A percentile compares a stretch with the other conserved stretches of the same genome.
Evolutionary conservation across 768 basidiomycete species (phyloP).

Genomic region (Roridomyces roridus): DNA sequence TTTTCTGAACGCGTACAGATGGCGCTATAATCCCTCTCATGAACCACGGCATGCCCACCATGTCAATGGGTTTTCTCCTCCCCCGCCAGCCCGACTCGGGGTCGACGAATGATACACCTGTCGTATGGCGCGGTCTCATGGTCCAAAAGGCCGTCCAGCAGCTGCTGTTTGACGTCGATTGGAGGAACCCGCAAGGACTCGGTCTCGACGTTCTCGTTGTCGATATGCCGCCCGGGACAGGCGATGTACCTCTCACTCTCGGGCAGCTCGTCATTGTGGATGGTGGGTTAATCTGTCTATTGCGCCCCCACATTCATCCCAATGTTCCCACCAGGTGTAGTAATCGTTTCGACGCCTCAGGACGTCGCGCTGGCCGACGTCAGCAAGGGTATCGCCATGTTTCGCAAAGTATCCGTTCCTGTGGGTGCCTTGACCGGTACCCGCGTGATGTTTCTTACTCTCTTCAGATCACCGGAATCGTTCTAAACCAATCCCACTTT

Average conservation of each 20-base stretch:
- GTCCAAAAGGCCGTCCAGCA: constrained; percentile 98
- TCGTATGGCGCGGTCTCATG: constrained; percentile 98
- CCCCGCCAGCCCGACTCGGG: constrained; percentile 54
- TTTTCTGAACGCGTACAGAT: constrained; percentile 42
- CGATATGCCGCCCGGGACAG: constrained; percentile 98
- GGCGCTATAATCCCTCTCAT: constrained; percentile 82
- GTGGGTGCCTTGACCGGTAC: constrained; percentile 55
- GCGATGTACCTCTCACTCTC: constrained; percentile 92
- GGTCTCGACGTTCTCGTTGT: constrained; percentile 87
- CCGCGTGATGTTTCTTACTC: not conserved
- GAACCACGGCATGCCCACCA: constrained; percentile 90
- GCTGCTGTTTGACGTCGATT: constrained; percentile 94
- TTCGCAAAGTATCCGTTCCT: constrained; percentile 86
- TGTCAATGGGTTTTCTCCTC: constrained; percentile 98
- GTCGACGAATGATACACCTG: constrained; percentile 71
- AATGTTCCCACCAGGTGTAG: too few species aligned
- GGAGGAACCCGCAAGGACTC: constrained; percentile 54
- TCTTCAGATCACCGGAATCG: constrained; percentile 78
- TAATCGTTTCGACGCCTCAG: constrained; percentile 96
- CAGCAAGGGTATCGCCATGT: constrained; percentile 91
- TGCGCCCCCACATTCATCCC: too few species aligned
- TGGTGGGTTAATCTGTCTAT: too few species aligned
- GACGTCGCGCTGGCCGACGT: constrained; percentile 93
- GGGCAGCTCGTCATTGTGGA: constrained; percentile 87
- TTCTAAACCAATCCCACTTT: constrained; percentile 90